A percentile compares a stretch with the other conserved stretches of the same genome.
Conservation (phyloP, 1,139 yeast species). For the Lodderomyces beijingensis region DNA sequence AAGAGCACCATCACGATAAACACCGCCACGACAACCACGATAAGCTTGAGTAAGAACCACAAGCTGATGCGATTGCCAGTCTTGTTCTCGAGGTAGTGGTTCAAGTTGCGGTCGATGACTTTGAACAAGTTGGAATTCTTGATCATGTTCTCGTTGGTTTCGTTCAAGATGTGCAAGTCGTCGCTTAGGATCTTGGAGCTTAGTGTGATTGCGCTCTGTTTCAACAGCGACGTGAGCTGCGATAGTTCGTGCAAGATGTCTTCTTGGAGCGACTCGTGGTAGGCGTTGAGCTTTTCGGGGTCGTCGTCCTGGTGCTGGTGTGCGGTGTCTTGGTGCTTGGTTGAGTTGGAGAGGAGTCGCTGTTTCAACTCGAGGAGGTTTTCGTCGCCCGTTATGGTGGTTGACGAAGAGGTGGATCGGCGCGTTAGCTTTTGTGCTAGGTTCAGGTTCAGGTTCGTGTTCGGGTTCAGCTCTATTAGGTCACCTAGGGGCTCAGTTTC, state of each 20-base stretch:
- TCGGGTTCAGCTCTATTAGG: constrained; percentile 2
- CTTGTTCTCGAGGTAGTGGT: constrained; percentile 32
- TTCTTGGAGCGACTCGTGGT: constrained; percentile 43
- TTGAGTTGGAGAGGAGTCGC: constrained; percentile 22
- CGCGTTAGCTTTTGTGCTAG: constrained; percentile 7
- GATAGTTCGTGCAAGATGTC: constrained; percentile 37
- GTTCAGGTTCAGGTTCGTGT: constrained; percentile 3
- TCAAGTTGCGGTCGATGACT: constrained; percentile 36
- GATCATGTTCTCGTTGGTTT: constrained; percentile 35
- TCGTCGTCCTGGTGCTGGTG: constrained; percentile 7
- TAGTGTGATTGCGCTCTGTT: constrained; percentile 33
- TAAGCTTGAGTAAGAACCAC: constrained; percentile 31
- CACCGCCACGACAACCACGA: constrained; percentile 19
- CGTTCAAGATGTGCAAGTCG: constrained; percentile 32
- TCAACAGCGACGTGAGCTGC: constrained; percentile 33
- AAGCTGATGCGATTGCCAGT: constrained; percentile 36
- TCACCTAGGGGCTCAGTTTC: not conserved
- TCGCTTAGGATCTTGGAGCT: constrained; percentile 31
- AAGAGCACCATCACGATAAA: constrained; percentile 28
- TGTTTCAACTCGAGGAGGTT: constrained; percentile 23
- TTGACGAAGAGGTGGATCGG: not conserved
- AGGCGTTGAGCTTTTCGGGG: constrained; percentile 20
- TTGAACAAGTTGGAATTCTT: constrained; percentile 35
- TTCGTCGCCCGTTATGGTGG: constrained; percentile 5
- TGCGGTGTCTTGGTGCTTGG: constrained; percentile 4